Conservation (phyloP, 2,329 filamentous ascomycete genomes). For the Cladophialophora chaetospira region DNA sequence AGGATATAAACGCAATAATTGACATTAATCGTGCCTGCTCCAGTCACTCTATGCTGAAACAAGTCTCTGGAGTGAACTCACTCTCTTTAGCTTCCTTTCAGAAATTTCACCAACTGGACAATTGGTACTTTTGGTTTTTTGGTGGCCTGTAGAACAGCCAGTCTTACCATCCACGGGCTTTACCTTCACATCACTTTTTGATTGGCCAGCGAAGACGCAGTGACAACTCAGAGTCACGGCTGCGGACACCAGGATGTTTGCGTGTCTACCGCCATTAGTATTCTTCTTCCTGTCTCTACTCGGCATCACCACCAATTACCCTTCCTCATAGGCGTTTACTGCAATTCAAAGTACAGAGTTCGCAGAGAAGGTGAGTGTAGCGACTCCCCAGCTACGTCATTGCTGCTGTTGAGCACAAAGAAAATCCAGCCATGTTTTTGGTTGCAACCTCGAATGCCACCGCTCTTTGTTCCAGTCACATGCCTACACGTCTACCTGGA, state of each 20-base stretch:
- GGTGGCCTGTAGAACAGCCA: not conserved
- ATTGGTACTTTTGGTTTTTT: not conserved
- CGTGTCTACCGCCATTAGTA: not conserved
- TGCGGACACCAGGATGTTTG: not conserved
- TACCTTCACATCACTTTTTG: not conserved
- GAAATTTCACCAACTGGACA: not conserved
- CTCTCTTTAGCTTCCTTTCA: too few relatives aligned
- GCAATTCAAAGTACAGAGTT: too few relatives aligned
- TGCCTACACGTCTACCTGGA: not conserved
- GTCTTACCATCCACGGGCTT: not conserved
- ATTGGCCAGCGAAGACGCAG: slow-evolving; percentile 9
- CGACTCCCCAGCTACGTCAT: not conserved
- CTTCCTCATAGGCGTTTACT: not conserved
- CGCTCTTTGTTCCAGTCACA: slow-evolving; percentile 13
- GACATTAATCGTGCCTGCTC: not conserved
- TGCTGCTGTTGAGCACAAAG: slow-evolving; percentile 9
- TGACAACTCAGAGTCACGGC: slow-evolving; percentile 13
- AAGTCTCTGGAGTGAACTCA: too few relatives aligned
- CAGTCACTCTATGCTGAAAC: too few relatives aligned
- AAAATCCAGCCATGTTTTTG: not conserved
- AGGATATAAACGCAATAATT: too few relatives aligned
- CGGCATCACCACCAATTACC: slow-evolving; percentile 1
- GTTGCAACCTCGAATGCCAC: slow-evolving; percentile 4
- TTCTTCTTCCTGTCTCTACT: not conserved
- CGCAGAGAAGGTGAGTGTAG: too few relatives aligned